Base-by-base conservation (phyloP, 345 rosid species). In the Erucastrum elatum region DNA sequence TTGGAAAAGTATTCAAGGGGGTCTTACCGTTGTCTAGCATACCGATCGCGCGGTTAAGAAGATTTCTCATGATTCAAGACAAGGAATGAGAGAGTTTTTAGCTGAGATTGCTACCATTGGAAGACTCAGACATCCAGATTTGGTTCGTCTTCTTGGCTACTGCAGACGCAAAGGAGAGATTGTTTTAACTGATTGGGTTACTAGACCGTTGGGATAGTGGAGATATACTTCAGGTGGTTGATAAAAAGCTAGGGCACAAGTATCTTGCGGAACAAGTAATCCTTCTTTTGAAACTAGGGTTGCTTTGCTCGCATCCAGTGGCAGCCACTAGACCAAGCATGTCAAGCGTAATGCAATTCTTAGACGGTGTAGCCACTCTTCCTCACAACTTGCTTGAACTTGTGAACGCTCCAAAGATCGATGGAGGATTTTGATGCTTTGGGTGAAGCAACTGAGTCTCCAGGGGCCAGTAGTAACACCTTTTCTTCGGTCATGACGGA, bases 141-240 rank as follows among this genome's bases (percentile, higher is more conserved):
- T 93, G 34, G 90, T 91, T 46, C 86, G 89, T 75, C 94, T 91
- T 51, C 92, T 86, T 26, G 98, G 98, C 0, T 93, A 91, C 87
- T 88, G 98, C 35, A 87, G 87, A 81, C 72, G 71, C 68, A 88
- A 85, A 75, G 76, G 72, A 9, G 97, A 90, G 39, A 46, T 12
- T 17, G 30, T 78, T 58, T 66, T 78, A 55, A 60, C 64, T 61
- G 82, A 79, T 15, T 67, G 77, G 74, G 82, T 73, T 73, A 10
- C 68, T 66, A 44, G 74, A 79, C 15, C 53, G 12, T 26, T 79
- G 78, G 78, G 74, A 73, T 0, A 79, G 30, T 21, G 77, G 77
- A 72, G 74, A 72, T 15, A 59, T 79, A 34, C 15, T 79, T 7
- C 69, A 74, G 1, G 78, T 61, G 2, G 72, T 74, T 46, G 74